Evolutionary conservation across 2,329 filamentous ascomycete genomes (phyloP).

Genomic region (Xylariaceae sp.): DNA sequence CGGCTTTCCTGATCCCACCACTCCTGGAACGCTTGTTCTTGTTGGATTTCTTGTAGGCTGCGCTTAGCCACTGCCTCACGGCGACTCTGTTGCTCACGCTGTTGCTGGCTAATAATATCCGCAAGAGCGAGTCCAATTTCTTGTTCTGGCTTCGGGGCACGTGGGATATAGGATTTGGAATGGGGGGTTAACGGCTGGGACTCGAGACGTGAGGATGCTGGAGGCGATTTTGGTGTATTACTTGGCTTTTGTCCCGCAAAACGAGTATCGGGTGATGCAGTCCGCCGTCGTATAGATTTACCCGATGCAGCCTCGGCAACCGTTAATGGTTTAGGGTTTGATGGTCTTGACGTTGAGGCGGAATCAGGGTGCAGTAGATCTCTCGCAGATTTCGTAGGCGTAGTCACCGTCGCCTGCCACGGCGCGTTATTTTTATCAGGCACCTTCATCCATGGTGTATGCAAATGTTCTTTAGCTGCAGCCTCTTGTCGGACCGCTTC

Average conservation of each 20-base stretch:
- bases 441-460: slow-evolving; percentile 45
- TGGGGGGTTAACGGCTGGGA: slow-evolving; percentile 50
- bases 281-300: slow-evolving; percentile 42
- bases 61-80: slow-evolving; percentile 83
- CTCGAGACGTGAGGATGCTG: slow-evolving; percentile 30
- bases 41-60: slow-evolving; percentile 88
- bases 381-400: slow-evolving; percentile 48
- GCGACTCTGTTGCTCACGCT: slow-evolving; percentile 75
- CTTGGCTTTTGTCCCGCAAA: slow-evolving; percentile 54
- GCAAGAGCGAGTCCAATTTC: slow-evolving; percentile 70
- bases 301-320: slow-evolving; percentile 39
- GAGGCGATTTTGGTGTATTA: slow-evolving; percentile 33
- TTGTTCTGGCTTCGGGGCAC: slow-evolving; percentile 58
- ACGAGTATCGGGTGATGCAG: slow-evolving; percentile 59
- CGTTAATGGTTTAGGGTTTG: slow-evolving; percentile 41
- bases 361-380: slow-evolving; percentile 42
- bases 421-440: slow-evolving; percentile 47
- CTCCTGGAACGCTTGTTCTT: slow-evolving; percentile 93
- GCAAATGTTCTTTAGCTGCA: slow-evolving; percentile 31
- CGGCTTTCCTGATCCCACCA: slow-evolving; percentile 90
- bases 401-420: slow-evolving; percentile 59
- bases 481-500: slow-evolving; percentile 40
- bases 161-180: slow-evolving; percentile 56
- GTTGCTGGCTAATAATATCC: slow-evolving; percentile 85
- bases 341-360: slow-evolving; percentile 30